A percentile compares a stretch with the other conserved stretches of the same genome.
Conservation (phyloP, 345 rosid species). For the Leavenworthia alabamica region DNA sequence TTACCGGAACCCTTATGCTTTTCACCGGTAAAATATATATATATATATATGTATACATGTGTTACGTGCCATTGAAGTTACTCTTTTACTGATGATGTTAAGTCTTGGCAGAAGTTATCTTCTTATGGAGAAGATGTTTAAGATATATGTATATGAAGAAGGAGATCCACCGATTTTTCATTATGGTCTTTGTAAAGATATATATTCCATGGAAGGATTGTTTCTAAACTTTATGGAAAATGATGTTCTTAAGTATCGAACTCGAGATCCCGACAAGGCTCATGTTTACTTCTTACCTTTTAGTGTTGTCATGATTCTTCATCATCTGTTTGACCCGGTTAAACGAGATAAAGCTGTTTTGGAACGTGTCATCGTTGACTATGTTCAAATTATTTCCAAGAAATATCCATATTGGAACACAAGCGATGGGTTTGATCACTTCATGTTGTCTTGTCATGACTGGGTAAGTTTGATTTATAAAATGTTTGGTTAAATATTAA, state of each 20-base stretch:
- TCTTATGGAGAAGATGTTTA: slow-evolving; percentile 56
- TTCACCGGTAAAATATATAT: slow-evolving; percentile 37
- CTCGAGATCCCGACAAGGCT: slow-evolving; percentile 48
- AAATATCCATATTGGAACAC: slow-evolving; percentile 69
- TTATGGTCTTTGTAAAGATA: slow-evolving; percentile 53
- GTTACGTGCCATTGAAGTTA: background rate
- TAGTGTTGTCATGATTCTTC: slow-evolving; percentile 59
- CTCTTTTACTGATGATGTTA: background rate
- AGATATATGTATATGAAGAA: slow-evolving; percentile 54
- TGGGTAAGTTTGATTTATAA: slow-evolving; percentile 35
- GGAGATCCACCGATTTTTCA: slow-evolving; percentile 69
- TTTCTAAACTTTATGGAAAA: slow-evolving; percentile 50
- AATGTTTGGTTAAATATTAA: slow-evolving; percentile 1
- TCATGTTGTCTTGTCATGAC: slow-evolving; percentile 80
- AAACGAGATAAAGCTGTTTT: slow-evolving; percentile 37
- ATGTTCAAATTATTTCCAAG: slow-evolving; percentile 35
- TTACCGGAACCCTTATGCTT: slow-evolving; percentile 44
- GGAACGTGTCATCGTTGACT: slow-evolving; percentile 45
- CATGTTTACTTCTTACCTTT: slow-evolving; percentile 64
- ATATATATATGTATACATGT: too few species aligned
- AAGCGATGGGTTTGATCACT: slow-evolving; percentile 73
- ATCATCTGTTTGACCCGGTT: slow-evolving; percentile 40
- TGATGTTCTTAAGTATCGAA: slow-evolving; percentile 31
- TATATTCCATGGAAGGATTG: slow-evolving; percentile 58
- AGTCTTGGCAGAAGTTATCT: slow-evolving; percentile 43